These are phyloP conservation scores for Alternaria atra DNA, from an alignment of 2,329 filamentous ascomycete species.

Conservation along the genomic window DNA sequence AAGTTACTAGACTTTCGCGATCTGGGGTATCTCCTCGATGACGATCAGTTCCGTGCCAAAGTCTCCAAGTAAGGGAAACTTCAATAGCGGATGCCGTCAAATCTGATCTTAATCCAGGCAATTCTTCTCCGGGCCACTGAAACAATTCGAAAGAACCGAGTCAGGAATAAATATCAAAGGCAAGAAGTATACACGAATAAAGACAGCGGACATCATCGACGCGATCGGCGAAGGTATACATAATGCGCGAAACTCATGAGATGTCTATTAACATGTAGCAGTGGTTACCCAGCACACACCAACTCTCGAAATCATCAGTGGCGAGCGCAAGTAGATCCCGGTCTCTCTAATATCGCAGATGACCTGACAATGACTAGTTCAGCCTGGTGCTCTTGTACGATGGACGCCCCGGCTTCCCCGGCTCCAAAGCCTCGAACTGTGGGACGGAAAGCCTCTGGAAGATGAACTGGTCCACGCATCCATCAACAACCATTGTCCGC, in stretches of 20 bases:
- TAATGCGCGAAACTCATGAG: background rate
- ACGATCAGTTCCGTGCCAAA: conserved; percentile 66
- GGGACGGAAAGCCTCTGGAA: conserved; percentile 68
- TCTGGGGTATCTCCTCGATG: conserved; percentile 66
- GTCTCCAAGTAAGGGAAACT: conserved; percentile 61
- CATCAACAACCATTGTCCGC: conserved; percentile 67
- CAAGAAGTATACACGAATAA: conserved; percentile 47
- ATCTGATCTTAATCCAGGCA: conserved; percentile 45
- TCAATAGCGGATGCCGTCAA: background rate
- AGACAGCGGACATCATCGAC: conserved; percentile 55
- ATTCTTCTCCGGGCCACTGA: conserved; percentile 62
- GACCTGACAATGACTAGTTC: conserved; percentile 49
- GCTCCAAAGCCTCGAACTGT: conserved; percentile 67
- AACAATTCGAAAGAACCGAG: conserved; percentile 52
- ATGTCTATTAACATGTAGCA: conserved; percentile 31
- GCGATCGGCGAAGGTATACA: conserved; percentile 59
- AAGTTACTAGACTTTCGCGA: conserved; percentile 70
- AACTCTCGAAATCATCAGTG: conserved; percentile 68
- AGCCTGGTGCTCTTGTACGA: conserved; percentile 61
- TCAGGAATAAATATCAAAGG: conserved; percentile 33
- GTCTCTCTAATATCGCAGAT: background rate
- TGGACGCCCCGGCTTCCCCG: conserved; percentile 69
- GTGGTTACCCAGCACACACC: conserved; percentile 59
- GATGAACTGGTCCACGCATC: conserved; percentile 62
- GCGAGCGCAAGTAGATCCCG: conserved; percentile 53